These are phyloP conservation scores for Hansenula anomala DNA, from an alignment of 1,139 yeast species.

Conservation along the genomic window DNA sequence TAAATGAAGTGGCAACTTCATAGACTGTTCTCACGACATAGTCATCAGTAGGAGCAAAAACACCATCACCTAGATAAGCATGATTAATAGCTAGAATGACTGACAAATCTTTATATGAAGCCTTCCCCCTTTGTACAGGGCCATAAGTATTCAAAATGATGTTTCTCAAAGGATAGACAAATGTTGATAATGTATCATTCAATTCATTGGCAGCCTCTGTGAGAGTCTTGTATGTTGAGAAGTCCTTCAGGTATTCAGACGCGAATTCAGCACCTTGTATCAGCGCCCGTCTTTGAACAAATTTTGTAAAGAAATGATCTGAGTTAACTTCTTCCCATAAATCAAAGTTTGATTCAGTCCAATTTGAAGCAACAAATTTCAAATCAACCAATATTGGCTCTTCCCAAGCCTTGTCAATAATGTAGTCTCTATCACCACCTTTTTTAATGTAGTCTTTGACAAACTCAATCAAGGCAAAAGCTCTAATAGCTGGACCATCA, in stretches of 20 bases:
- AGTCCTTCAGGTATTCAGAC: conserved; percentile 35
- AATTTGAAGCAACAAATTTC: conserved; percentile 49
- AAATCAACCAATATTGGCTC: conserved; percentile 65
- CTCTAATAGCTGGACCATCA: conserved; percentile 85
- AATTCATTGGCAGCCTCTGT: conserved; percentile 4
- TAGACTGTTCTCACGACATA: conserved; percentile 28
- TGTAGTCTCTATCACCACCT: conserved; percentile 19
- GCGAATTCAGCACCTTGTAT: conserved; percentile 36
- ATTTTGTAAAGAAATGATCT: conserved; percentile 66
- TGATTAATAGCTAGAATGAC: conserved; percentile 65
- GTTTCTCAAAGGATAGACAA: conserved; percentile 18
- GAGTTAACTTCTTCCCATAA: conserved; percentile 85
- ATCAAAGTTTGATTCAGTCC: conserved; percentile 71
- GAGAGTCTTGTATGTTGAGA: conserved; percentile 30
- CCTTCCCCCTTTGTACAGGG: conserved; percentile 40
- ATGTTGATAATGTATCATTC: conserved; percentile 11
- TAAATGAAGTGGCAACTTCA: conserved; percentile 3
- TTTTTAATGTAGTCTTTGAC: conserved; percentile 32
- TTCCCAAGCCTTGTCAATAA: conserved; percentile 33
- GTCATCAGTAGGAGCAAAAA: conserved; percentile 56
- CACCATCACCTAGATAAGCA: conserved; percentile 26
- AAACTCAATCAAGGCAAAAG: conserved; percentile 55
- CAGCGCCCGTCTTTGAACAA: conserved; percentile 65
- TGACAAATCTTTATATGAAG: conserved; percentile 77
- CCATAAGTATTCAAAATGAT: conserved; percentile 32